Base-by-base conservation (phyloP, 371 early-diverging fungal species). In the Coemansia sp. region DNA sequence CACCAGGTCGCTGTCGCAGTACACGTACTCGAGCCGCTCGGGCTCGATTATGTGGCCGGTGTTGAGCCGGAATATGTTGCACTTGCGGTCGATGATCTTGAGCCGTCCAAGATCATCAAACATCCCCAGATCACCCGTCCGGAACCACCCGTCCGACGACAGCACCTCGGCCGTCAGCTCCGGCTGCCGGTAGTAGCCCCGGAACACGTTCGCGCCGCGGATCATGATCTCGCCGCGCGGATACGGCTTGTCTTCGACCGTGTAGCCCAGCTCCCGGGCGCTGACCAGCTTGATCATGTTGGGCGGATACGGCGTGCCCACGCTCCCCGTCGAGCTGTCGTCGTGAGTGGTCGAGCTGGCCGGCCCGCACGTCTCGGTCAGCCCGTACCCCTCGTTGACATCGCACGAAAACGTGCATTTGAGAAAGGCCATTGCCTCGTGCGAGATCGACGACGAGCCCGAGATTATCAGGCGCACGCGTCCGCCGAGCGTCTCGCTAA, bases 181-280 rank as follows among this genome's bases (percentile, higher is more conserved):
- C 8, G 83, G 85, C 54, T 94, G 90, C 73, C 96, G 94, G 81
- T 83, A 87, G 78, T 94, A 95, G 13, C 92, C 93, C 34, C 78
- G 77, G 62, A 94, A 92, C 6, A 93, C 78, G 49, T 86, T 88
- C 13, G 84, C 80, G 9, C 99, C 99, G 47, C 96, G 89, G 38
- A 90, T 65, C 68, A 92, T 89, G 40, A 99, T 83, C 80, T 99
- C 98, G 40, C 97, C 96, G 53, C 90, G 86, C 35, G 92, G 92
- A 57, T 68, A 81, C 20, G 88, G 89, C 61, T 84, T 84, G 71
- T 93, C 93, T 5, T 83, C 85, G 1, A 89, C 81, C 31, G 82
- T 80, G 80, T 96, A 94, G 58, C 86, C 82, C 86, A 94, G 89
- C 55, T 95, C 95, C 5, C 93, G 92, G 1, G 93, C 88, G 61